A percentile compares a stretch with the other conserved stretches of the same genome.
Evolutionary conservation across 2,329 filamentous ascomycete genomes (phyloP).

Genomic region (Fusarium sulawesiense): DNA sequence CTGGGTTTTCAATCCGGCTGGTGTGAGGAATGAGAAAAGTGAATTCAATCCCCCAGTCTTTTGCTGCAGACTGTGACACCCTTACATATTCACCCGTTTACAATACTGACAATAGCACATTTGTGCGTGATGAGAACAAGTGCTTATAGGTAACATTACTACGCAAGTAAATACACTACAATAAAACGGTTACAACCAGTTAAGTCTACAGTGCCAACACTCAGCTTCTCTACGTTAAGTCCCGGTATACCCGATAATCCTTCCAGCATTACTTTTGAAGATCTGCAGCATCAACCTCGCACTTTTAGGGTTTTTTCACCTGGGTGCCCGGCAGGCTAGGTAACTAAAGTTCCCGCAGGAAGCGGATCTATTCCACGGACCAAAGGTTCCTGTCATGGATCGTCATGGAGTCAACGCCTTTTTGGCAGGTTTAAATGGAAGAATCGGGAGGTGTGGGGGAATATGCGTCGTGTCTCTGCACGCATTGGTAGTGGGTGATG

Average conservation of each 20-base stretch:
- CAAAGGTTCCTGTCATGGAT: neutral
- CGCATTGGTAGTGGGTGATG: neutral
- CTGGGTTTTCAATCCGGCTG: no score
- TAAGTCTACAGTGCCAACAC: neutral
- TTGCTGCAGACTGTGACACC: no score
- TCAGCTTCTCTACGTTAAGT: neutral
- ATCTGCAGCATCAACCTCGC: neutral
- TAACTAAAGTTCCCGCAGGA: neutral
- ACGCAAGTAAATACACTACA: neutral
- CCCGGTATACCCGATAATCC: neutral
- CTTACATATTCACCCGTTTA: no score
- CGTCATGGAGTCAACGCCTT: neutral
- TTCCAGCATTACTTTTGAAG: neutral
- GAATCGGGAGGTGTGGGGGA: neutral
- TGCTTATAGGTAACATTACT: neutral
- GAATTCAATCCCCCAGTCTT: no score
- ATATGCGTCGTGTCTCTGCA: neutral
- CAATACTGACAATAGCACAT: no score
- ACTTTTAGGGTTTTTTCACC: neutral
- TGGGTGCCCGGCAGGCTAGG: neutral
- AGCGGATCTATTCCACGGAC: neutral
- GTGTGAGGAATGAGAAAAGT: no score
- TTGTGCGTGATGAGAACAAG: no score
- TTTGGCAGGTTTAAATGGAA: neutral
- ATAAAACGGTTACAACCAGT: neutral